Evolutionary conservation across 2,329 filamentous ascomycete species (phyloP), one percentile per base, ranked within the genome.

Genomic region (Monilinia polystroma): DNA sequence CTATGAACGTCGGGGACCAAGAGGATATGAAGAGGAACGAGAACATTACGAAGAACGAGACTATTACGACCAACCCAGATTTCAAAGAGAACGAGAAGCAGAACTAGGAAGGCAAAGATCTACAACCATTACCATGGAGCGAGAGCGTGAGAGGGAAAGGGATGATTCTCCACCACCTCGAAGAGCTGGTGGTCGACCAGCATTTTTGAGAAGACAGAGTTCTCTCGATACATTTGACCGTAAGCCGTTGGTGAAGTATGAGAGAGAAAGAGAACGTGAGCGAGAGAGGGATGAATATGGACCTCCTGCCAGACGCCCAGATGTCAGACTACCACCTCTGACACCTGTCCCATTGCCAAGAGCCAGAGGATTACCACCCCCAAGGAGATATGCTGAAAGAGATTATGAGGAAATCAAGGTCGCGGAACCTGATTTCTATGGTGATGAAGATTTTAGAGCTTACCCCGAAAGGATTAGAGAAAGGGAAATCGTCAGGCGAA

Each of bases 161-260:
- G 70, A 72, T 60, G 71, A 70, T 47, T 70, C 72, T 26, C 69
- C 71, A 14, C 72, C 73, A 10, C 72, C 72, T 35, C 66, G 73
- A 64, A 68, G 72, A 38, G 68, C 80, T 81, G 56, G 82, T 84
- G 45, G 54, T 29, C 84, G 90, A 56, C 93, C 92, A 2, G 82
- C 83, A 41, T 83, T 93, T 70, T 75, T 95, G 62, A 86, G 93
- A 67, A 87, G 93, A 54, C 93, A 96, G 77, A 96, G 92, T 18
- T 96, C 92, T 63, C 83, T 97, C 51, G 93, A 97, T 77, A 96
- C 91, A 0, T 97, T 92, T 75, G 93, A 97, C 78, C 88, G 93
- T 59, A 87, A 87, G 38, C 89, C 91, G 1, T 73, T 82, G 65
- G 81, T 81, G 77, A 60, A 81, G 82, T 71, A 82, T 81, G 52